Conservation (phyloP, 257 asterid genomes). For the Ocimum tenuiflorum region DNA sequence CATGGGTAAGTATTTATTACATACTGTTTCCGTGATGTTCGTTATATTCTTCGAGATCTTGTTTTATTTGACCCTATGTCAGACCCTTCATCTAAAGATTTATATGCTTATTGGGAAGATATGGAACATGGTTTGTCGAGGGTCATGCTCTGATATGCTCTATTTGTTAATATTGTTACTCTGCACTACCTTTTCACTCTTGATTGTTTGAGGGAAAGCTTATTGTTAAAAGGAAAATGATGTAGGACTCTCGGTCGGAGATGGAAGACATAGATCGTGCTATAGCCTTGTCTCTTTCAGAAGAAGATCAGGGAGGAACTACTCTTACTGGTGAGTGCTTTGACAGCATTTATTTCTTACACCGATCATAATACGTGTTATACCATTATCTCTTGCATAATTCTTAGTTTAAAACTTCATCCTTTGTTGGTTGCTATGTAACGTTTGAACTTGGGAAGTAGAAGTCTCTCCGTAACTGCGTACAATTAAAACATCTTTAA, state of each 20-base stretch:
- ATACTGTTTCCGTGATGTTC: background rate
- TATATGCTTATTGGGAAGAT: background rate
- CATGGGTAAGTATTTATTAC: constrained; percentile 40
- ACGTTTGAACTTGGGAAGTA: background rate
- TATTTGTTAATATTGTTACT: background rate
- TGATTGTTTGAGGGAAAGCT: constrained; percentile 4
- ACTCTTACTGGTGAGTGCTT: constrained; percentile 43
- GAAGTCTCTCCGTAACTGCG: background rate
- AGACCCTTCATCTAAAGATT: background rate
- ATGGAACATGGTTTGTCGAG: background rate
- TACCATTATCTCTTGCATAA: background rate
- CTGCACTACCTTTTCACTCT: no score
- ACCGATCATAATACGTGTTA: background rate
- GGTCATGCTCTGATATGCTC: background rate
- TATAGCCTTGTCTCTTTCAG: constrained; percentile 80
- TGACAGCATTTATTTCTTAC: background rate
- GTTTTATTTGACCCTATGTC: background rate
- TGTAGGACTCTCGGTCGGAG: constrained; percentile 66
- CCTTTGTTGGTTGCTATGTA: background rate
- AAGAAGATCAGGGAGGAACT: constrained; percentile 61
- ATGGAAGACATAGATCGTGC: constrained; percentile 78
- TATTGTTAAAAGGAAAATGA: constrained; percentile 14
- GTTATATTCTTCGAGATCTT: background rate
- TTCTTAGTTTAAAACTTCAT: constrained; percentile 15
- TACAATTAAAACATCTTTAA: no score